Conservation (phyloP, 1,139 yeast species). For the Meyerozyma guilliermondii region DNA sequence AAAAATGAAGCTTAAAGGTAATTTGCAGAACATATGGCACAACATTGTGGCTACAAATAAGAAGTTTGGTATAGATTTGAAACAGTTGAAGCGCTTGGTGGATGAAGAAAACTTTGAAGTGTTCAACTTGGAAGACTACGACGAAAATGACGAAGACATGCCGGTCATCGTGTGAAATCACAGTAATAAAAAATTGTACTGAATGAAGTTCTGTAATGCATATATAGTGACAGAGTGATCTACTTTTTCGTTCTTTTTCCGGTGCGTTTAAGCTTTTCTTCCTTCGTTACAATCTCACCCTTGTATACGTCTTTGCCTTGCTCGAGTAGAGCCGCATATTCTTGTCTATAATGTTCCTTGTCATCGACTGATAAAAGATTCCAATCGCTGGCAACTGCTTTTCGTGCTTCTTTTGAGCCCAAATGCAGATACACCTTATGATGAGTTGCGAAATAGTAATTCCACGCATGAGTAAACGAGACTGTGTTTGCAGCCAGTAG, state of each 20-base stretch:
- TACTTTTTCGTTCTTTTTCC: background rate
- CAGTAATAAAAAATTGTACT: too few species aligned
- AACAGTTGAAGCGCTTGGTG: constrained; percentile 5
- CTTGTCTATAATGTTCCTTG: constrained; percentile 20
- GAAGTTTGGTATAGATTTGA: constrained; percentile 14
- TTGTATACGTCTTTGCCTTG: constrained; percentile 27
- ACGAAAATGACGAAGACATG: constrained; percentile 25
- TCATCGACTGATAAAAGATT: constrained; percentile 18
- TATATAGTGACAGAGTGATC: background rate
- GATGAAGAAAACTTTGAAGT: constrained; percentile 20
- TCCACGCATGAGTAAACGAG: constrained; percentile 32
- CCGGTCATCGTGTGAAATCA: constrained; percentile 19
- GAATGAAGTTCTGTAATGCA: background rate
- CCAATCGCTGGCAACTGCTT: constrained; percentile 22
- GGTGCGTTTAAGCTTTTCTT: constrained; percentile 12
- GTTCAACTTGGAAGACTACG: constrained; percentile 16
- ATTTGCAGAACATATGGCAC: constrained; percentile 17
- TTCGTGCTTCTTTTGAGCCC: constrained; percentile 12
- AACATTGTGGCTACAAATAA: constrained; percentile 7
- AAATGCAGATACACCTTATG: constrained; percentile 11
- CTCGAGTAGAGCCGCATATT: constrained; percentile 23
- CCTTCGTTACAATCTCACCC: constrained; percentile 24
- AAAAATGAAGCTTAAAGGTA: constrained; percentile 17
- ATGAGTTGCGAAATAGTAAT: constrained; percentile 21
- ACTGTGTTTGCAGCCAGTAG: constrained; percentile 9